phyloP scores from a whole-genome alignment of 176 grass and related monocot species.

The Saccharum spontaneum region DNA sequence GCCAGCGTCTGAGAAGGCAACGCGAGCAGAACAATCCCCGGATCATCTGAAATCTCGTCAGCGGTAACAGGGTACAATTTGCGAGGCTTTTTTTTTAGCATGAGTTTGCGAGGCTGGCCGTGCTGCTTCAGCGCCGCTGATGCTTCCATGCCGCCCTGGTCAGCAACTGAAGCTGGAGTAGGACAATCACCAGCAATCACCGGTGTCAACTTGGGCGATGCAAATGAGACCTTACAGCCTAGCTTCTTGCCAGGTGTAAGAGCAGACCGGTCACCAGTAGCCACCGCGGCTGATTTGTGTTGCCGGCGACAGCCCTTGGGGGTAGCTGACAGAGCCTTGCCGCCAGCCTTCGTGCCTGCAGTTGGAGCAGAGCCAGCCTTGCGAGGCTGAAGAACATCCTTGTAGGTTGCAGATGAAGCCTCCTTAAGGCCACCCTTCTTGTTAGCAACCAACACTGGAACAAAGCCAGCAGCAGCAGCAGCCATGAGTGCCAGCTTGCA shows the following conservation, averaged over 20 bases:
- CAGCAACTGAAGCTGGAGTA: not conserved
- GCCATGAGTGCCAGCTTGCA: not conserved
- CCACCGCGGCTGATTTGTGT: not conserved
- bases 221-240: not conserved
- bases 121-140: not conserved
- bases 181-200: not conserved
- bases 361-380: not conserved
- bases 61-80: not conserved
- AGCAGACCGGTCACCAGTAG: not conserved
- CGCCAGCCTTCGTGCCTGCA: not conserved
- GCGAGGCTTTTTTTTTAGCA: not conserved
- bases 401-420: not conserved
- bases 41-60: conserved; percentile 9
- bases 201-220: not conserved
- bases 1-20: conserved; percentile 10
- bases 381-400: not conserved
- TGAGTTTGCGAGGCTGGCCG: not conserved
- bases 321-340: not conserved
- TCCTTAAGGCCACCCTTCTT: not conserved
- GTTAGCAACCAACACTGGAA: not conserved
- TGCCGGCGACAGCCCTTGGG: not conserved
- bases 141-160: not conserved
- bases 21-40: conserved; percentile 18
- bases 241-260: not conserved
- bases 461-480: not conserved